These are phyloP conservation scores for Clitoria ternatea DNA, from an alignment of 306 rosid species.

Conservation along the genomic window DNA sequence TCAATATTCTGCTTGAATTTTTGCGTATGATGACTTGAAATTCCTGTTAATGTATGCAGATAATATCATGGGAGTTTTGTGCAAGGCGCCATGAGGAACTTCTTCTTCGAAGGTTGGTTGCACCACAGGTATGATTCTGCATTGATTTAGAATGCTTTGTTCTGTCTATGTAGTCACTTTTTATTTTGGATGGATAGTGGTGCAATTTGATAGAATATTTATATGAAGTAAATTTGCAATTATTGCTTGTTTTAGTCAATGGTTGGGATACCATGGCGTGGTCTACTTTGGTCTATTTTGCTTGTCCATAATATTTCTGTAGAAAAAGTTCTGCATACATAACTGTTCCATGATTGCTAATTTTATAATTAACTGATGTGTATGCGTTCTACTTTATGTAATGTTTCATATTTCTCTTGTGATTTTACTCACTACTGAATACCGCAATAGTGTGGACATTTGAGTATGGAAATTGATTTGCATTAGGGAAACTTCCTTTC, in stretches of 20 bases:
- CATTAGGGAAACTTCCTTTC: not conserved
- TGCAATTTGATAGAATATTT: not conserved
- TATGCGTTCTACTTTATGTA: not conserved
- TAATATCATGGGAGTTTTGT: conserved; percentile 90
- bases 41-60: conserved; percentile 42
- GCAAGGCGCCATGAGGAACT: conserved; percentile 91
- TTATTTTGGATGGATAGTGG: not conserved
- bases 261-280: not conserved
- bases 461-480: not conserved
- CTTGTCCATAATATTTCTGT: not conserved
- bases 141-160: not conserved
- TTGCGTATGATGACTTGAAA: not conserved
- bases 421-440: not conserved
- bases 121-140: conserved; percentile 69
- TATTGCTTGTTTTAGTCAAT: not conserved
- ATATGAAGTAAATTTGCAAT: not conserved
- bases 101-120: conserved; percentile 84
- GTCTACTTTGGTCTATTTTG: not conserved
- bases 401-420: not conserved
- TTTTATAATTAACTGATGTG: not conserved
- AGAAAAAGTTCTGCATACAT: not conserved
- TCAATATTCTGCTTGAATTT: not conserved
- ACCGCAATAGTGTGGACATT: not conserved
- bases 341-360: not conserved
- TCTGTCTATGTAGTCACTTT: not conserved